phyloP scores from a whole-genome alignment of 2,329 filamentous ascomycete genomes.

The Colletotrichum sidae region DNA sequence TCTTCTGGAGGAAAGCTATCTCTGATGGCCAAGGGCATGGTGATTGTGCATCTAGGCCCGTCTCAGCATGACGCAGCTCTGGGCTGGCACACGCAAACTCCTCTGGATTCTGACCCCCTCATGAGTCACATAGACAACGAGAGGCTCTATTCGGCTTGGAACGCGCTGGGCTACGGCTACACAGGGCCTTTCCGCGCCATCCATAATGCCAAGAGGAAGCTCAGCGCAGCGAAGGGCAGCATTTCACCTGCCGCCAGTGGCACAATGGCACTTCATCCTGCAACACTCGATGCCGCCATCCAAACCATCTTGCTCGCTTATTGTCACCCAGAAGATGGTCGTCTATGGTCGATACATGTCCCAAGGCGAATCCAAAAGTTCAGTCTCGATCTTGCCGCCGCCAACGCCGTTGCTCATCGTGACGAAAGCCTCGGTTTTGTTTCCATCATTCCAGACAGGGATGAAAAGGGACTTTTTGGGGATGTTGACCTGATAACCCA shows the following conservation, averaged over 20 bases:
- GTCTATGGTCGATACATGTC: slow-evolving; percentile 45
- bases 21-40: neutral
- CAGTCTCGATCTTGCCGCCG: neutral
- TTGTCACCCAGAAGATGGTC: slow-evolving; percentile 46
- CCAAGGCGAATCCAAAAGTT: slow-evolving; percentile 20
- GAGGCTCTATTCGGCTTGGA: neutral
- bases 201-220: neutral
- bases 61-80: too few relatives aligned
- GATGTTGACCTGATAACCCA: slow-evolving; percentile 5
- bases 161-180: neutral
- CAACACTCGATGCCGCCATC: slow-evolving; percentile 47
- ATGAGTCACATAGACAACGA: slow-evolving; percentile 1
- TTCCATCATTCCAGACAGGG: neutral
- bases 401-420: neutral
- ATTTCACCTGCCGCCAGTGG: neutral
- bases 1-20: neutral
- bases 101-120: neutral
- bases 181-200: slow-evolving; percentile 1
- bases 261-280: slow-evolving; percentile 46
- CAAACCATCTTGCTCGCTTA: slow-evolving; percentile 48
- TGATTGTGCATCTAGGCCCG: neutral
- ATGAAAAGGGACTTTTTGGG: neutral
- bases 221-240: neutral
- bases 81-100: neutral
- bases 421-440: neutral